A percentile compares a stretch with the other conserved stretches of the same genome.
phyloP scores from a whole-genome alignment of 768 basidiomycete genomes.

The Lactarius akahatsu region DNA sequence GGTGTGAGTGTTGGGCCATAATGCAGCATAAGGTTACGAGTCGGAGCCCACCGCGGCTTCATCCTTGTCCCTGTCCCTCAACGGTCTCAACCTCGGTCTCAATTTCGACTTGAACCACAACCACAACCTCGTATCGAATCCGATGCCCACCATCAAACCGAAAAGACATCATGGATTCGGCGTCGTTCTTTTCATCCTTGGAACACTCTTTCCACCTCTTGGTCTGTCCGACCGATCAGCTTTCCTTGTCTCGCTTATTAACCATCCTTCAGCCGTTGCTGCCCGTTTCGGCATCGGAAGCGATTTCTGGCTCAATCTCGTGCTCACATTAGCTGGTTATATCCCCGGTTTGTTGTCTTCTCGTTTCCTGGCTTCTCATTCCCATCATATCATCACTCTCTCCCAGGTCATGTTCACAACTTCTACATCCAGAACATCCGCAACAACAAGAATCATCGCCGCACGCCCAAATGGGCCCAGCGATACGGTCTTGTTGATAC shows the following conservation, averaged over 20 bases:
- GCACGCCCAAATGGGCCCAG: slow-evolving; percentile 96
- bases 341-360: slow-evolving; percentile 61
- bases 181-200: slow-evolving; percentile 79
- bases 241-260: slow-evolving; percentile 15
- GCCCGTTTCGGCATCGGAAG: slow-evolving; percentile 87
- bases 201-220: slow-evolving; percentile 88
- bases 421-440: slow-evolving; percentile 96
- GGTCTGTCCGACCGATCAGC: slow-evolving; percentile 48
- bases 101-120: slow-evolving; percentile 3
- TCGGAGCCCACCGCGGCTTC: background rate
- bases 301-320: slow-evolving; percentile 89
- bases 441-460: slow-evolving; percentile 88
- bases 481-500: slow-evolving; percentile 87
- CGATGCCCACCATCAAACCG: slow-evolving; percentile 46
- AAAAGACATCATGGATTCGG: slow-evolving; percentile 78
- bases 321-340: slow-evolving; percentile 89
- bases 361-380: slow-evolving; percentile 10
- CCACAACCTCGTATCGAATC: background rate
- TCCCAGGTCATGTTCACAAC: slow-evolving; percentile 82
- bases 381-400: slow-evolving; percentile 17
- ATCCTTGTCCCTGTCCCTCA: background rate
- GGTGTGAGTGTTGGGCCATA: slow-evolving; percentile 27
- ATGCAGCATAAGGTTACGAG: background rate
- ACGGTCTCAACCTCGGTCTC: background rate
- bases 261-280: slow-evolving; percentile 69